A percentile compares a stretch with the other conserved stretches of the same genome.
These are phyloP conservation scores for Pseudomonodictys pantanalensis DNA, from an alignment of 495 filamentous ascomycete species.

Conservation along the genomic window DNA sequence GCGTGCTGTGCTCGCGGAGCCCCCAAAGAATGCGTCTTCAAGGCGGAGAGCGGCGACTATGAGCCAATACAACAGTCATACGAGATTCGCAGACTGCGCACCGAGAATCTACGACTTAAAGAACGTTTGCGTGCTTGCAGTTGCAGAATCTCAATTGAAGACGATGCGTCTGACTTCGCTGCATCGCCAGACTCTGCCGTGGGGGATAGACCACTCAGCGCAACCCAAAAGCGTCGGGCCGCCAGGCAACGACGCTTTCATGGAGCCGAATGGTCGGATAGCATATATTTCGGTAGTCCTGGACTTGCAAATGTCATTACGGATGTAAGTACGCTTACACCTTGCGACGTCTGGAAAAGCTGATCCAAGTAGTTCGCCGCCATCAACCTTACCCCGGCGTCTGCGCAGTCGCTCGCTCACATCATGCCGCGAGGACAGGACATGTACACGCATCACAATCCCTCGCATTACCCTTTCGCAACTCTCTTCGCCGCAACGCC, in stretches of 20 bases:
- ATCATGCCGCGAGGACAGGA: conserved; percentile 42
- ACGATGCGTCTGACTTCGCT: conserved; percentile 1
- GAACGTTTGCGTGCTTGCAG: conserved; percentile 33
- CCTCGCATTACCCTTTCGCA: conserved; percentile 41
- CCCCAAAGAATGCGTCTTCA: conserved; percentile 48
- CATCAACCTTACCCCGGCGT: conserved; percentile 30
- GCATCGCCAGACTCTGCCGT: conserved; percentile 6
- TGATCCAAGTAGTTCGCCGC: conserved; percentile 40
- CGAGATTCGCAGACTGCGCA: conserved; percentile 41
- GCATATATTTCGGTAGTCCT: conserved; percentile 47
- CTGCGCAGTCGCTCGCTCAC: conserved; percentile 36
- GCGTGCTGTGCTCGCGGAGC: conserved; percentile 49
- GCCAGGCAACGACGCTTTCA: conserved; percentile 41
- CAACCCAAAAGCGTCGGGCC: conserved; percentile 15
- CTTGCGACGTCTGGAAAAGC: background rate
- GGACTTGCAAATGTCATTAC: conserved; percentile 45
- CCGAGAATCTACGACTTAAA: conserved; percentile 38
- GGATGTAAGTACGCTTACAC: conserved; percentile 43
- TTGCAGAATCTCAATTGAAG: conserved; percentile 26
- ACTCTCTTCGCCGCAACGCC: conserved; percentile 40
- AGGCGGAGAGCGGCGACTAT: conserved; percentile 45
- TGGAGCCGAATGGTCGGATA: conserved; percentile 40
- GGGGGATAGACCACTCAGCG: conserved; percentile 1
- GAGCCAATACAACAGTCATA: conserved; percentile 45
- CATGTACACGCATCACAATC: conserved; percentile 40